These are phyloP conservation scores for Suillus clintonianus DNA, from an alignment of 768 basidiomycete genomes.

Conservation along the genomic window DNA sequence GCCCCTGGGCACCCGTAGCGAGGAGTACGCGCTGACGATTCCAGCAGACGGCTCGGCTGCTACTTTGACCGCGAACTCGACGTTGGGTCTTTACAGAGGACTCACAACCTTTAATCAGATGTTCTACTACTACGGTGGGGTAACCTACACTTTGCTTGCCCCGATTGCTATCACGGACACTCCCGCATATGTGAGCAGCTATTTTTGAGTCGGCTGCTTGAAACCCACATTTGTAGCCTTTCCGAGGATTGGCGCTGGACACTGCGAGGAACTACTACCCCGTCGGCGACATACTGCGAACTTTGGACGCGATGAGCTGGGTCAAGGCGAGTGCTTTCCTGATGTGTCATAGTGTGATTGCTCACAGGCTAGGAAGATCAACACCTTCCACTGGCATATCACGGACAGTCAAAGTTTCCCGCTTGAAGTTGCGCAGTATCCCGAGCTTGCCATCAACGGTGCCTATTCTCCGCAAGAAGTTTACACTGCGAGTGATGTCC, in stretches of 20 bases:
- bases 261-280: slow-evolving; percentile 49
- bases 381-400: slow-evolving; percentile 84
- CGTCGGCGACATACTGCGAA: slow-evolving; percentile 39
- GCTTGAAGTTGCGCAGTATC: slow-evolving; percentile 59
- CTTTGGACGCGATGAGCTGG: slow-evolving; percentile 54
- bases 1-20: slow-evolving; percentile 39
- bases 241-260: slow-evolving; percentile 46
- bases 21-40: slow-evolving; percentile 45
- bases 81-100: slow-evolving; percentile 54
- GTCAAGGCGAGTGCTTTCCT: slow-evolving; percentile 39
- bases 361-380: slow-evolving; percentile 45
- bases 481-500: slow-evolving; percentile 59
- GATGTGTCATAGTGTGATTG: neutral
- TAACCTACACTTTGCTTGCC: slow-evolving; percentile 40
- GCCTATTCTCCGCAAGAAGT: slow-evolving; percentile 61
- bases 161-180: slow-evolving; percentile 45
- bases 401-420: slow-evolving; percentile 85
- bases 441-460: slow-evolving; percentile 60
- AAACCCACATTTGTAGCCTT: slow-evolving; percentile 25
- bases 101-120: slow-evolving; percentile 58
- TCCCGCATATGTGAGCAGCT: slow-evolving; percentile 46
- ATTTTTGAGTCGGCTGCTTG: neutral
- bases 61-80: slow-evolving; percentile 43
- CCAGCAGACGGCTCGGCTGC: slow-evolving; percentile 38
- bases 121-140: slow-evolving; percentile 41